A percentile compares a stretch with the other conserved stretches of the same genome.
Conservation (phyloP, 2,329 filamentous ascomycete species). For the Paraphoma sp. region DNA sequence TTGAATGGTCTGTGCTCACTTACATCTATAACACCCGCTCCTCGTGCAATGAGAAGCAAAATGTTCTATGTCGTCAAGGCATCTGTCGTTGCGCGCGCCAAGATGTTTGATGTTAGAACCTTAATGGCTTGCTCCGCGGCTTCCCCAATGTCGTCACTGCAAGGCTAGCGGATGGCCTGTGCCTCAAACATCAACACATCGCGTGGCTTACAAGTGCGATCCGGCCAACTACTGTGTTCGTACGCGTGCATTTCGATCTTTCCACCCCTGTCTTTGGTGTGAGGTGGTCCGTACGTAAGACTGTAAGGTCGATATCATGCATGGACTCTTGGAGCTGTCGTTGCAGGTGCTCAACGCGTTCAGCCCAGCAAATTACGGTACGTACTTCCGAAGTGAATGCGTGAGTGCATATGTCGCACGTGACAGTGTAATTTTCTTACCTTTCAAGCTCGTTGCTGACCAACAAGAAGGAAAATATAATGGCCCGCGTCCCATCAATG, state of each 20-base stretch:
- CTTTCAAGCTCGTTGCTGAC: not conserved
- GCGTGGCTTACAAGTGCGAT: not conserved
- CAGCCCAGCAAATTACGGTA: constrained; percentile 22
- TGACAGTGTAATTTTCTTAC: not conserved
- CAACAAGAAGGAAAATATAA: constrained; percentile 9
- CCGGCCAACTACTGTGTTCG: not conserved
- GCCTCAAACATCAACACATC: not conserved
- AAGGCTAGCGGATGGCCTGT: not conserved
- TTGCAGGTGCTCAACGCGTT: constrained; percentile 31
- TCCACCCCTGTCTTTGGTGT: not conserved
- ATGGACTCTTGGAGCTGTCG: constrained; percentile 31
- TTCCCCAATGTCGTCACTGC: not conserved
- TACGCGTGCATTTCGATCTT: not conserved
- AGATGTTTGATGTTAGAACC: not conserved
- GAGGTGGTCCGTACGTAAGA: no score
- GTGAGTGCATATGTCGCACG: not conserved
- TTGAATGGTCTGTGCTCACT: no score
- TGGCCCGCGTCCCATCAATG: constrained; percentile 23
- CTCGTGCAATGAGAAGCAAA: no score
- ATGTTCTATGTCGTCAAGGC: no score
- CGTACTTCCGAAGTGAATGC: constrained; percentile 1
- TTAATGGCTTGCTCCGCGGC: not conserved
- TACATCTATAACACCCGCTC: no score
- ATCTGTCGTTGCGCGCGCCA: not conserved
- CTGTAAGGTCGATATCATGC: constrained; percentile 18